Percentiles rank a stretch among this genome's conserved stretches.
Evolutionary conservation across 1,284 basidiomycete species (phyloP).

Genomic region (Puccinia coronata): DNA sequence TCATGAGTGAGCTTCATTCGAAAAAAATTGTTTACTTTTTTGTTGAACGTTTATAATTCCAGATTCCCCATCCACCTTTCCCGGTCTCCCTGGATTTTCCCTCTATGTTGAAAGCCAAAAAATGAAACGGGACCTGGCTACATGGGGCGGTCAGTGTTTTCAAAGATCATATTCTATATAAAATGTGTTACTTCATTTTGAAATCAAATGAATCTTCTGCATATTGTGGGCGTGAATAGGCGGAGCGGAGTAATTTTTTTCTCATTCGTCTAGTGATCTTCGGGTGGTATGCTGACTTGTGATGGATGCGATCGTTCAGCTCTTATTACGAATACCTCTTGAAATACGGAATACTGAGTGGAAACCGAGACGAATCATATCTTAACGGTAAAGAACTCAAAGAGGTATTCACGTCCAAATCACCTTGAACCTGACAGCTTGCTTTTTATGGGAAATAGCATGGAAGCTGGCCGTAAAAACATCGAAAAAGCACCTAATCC

Average conservation of each 20-base stretch:
- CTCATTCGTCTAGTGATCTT: not conserved
- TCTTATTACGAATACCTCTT: constrained; percentile 50
- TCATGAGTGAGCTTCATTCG: constrained; percentile 32
- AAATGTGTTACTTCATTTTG: not conserved
- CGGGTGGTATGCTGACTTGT: not conserved
- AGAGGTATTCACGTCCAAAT: too few relatives aligned
- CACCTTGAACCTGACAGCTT: not conserved
- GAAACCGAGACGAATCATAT: constrained; percentile 28
- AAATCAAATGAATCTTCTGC: not conserved
- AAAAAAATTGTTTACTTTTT: not conserved
- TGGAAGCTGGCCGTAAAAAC: constrained; percentile 45
- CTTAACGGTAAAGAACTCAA: not conserved
- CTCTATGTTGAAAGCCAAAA: constrained; percentile 15
- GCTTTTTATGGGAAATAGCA: constrained; percentile 18
- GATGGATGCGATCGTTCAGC: not conserved
- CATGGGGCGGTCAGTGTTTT: constrained; percentile 43
- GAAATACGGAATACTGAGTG: constrained; percentile 42
- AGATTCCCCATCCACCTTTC: constrained; percentile 25
- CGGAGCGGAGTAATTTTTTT: constrained; percentile 39
- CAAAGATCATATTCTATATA: not conserved
- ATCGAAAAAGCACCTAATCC: constrained; percentile 41
- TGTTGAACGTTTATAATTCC: not conserved
- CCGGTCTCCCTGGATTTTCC: constrained; percentile 24
- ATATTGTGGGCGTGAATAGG: not conserved
- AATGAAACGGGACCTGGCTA: constrained; percentile 16